Conservation (phyloP, 768 basidiomycete species). For the Boletus rubroflammeus region DNA sequence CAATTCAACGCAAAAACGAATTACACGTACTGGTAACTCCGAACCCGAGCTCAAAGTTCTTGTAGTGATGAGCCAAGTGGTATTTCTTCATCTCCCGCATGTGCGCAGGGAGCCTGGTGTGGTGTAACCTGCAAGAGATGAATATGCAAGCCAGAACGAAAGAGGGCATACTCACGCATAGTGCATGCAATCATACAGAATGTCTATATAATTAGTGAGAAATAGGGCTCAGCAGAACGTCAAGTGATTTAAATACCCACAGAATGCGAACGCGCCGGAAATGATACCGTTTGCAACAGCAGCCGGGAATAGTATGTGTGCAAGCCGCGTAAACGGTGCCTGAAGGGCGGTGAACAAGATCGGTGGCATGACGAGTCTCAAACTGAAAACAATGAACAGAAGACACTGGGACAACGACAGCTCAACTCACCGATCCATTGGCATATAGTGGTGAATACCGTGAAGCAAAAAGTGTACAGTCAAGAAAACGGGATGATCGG, state of each 20-base stretch:
- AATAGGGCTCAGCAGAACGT: not conserved
- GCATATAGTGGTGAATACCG: slow-evolving; percentile 96
- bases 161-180: slow-evolving; percentile 62
- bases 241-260: slow-evolving; percentile 39
- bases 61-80: slow-evolving; percentile 97
- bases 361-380: slow-evolving; percentile 98
- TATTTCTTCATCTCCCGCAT: slow-evolving; percentile 94
- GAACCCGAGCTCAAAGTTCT: slow-evolving; percentile 96
- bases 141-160: not conserved
- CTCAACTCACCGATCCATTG: slow-evolving; percentile 79
- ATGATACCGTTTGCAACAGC: slow-evolving; percentile 90
- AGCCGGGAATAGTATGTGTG: slow-evolving; percentile 75
- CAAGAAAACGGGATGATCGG: slow-evolving; percentile 77
- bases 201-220: slow-evolving; percentile 44
- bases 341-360: slow-evolving; percentile 72
- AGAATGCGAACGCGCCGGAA: slow-evolving; percentile 71
- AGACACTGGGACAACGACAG: not conserved
- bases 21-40: slow-evolving; percentile 80
- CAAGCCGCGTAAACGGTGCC: slow-evolving; percentile 84
- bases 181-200: slow-evolving; percentile 88
- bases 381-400: slow-evolving; percentile 36
- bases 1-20: not conserved
- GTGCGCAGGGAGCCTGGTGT: slow-evolving; percentile 82
- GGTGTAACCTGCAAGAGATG: slow-evolving; percentile 58
- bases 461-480: slow-evolving; percentile 90